Conservation (phyloP, 345 rosid species). For the Sisymbrium irio region DNA sequence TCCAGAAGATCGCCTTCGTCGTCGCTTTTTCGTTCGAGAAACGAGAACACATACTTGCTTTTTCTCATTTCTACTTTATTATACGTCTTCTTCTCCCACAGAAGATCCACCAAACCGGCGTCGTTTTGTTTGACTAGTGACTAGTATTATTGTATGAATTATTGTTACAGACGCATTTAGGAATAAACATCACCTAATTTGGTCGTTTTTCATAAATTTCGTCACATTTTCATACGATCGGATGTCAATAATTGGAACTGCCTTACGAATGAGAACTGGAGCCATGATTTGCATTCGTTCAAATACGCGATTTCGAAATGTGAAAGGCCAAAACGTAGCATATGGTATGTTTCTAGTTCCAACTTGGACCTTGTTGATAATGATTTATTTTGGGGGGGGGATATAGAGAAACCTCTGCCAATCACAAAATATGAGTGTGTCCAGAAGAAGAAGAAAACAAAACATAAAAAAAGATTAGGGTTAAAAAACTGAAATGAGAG, state of each 20-base stretch:
- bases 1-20: constrained; percentile 12
- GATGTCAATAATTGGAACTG: background rate
- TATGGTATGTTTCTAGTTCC: background rate
- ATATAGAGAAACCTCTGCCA: background rate
- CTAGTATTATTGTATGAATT: background rate
- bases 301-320: constrained; percentile 8
- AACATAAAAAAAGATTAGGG: constrained; percentile 14
- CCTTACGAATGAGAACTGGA: background rate
- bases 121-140: constrained; percentile 10
- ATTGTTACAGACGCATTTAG: background rate
- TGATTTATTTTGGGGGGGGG: background rate
- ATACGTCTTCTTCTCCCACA: constrained; percentile 11
- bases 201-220: background rate
- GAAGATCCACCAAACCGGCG: background rate
- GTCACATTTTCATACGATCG: background rate
- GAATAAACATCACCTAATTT: background rate
- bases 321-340: constrained; percentile 21
- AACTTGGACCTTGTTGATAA: constrained; percentile 9
- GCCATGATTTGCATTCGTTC: constrained; percentile 1
- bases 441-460: background rate
- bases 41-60: background rate
- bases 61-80: background rate
- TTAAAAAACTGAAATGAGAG: background rate
- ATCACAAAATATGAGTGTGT: background rate
- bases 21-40: background rate